phyloP scores from a whole-genome alignment of 164 flowering plant species.

The Magnolia officinalis region DNA sequence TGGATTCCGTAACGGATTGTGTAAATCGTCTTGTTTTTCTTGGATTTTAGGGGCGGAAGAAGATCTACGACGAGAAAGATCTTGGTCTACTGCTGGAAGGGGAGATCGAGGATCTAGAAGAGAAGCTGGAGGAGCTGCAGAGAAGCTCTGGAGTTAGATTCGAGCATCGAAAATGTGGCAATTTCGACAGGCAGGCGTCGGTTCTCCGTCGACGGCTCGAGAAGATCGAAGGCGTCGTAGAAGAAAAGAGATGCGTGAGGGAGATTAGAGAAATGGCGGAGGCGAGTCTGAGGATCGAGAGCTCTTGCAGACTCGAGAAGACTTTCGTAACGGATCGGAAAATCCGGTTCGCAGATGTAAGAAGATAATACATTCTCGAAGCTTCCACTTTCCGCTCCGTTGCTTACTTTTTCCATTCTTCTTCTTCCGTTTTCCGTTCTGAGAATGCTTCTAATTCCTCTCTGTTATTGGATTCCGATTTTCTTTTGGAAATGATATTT shows the following conservation, averaged over 20 bases:
- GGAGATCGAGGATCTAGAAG: slow-evolving; percentile 51
- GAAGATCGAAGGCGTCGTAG: slow-evolving; percentile 33
- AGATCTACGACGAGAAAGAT: slow-evolving; percentile 49
- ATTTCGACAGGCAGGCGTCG: slow-evolving; percentile 59
- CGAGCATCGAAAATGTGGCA: slow-evolving; percentile 32
- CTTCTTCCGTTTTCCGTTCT: neutral
- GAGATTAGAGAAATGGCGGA: slow-evolving; percentile 55
- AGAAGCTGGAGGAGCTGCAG: slow-evolving; percentile 48
- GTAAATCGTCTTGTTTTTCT: neutral
- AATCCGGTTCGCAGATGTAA: slow-evolving; percentile 39
- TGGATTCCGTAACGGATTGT: neutral
- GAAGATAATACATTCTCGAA: slow-evolving; percentile 9
- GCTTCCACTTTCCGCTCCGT: neutral
- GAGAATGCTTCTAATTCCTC: too few relatives aligned
- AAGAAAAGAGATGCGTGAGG: slow-evolving; percentile 28
- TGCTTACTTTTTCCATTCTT: neutral
- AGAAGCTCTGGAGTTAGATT: slow-evolving; percentile 26
- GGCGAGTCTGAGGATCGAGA: slow-evolving; percentile 36
- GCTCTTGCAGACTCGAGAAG: slow-evolving; percentile 16
- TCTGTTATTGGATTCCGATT: neutral
- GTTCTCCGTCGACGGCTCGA: slow-evolving; percentile 48
- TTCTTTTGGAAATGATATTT: neutral
- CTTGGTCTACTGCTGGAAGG: slow-evolving; percentile 39
- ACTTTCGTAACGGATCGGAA: slow-evolving; percentile 18
- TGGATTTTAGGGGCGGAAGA: slow-evolving; percentile 50